Base-by-base conservation (phyloP, 225 moss, liverwort and hornwort genomes). In the Pseudoscleropodium purum region DNA sequence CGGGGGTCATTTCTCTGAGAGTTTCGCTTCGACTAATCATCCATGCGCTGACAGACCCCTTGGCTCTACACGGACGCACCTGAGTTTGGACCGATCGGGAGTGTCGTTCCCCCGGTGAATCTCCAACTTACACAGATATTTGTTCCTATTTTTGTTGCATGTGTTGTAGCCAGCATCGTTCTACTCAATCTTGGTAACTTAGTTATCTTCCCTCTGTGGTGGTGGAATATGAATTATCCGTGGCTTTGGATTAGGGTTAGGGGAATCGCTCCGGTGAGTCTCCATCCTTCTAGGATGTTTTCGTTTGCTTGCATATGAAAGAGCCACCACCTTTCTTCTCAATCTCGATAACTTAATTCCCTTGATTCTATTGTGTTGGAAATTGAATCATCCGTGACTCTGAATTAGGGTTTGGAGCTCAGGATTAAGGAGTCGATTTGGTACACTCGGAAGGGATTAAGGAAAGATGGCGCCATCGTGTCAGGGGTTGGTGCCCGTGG, bases 401-500 rank as follows among this genome's bases (percentile, higher is more conserved):
- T n/a, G 61, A 89, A 62, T 89, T 93, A 88, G 90, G 88, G 86
- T 90, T 91, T 88, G 79, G 30, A 52, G 45, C 69, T 39, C 74
- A 45, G 66, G 74, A 34, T 78, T 37, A 31, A 69, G n/a, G 25
- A 69, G 37, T 70, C 39, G 64, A 74, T 57, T 82, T 64, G 82
- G 86, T 37, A 31, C 24, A 52, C 65, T 78, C 61, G 54, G 16
- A 56, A 63, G 70, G 64, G 45, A 20, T 56, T 54, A 34, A 61
- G n/a, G 45, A 47, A 57, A 65, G 80, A 95, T 95, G 95, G 84
- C 95, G n/a, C 95, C 95, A 10, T 94, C 95, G 62, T 95, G 95
- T 90, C 90, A 92, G 18, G 87, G 82, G 26, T 72, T 92, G 93
- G 95, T 95, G 34, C 95, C 95, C 29, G 92, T 86, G 83, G 95